Evolutionary conservation across 2,329 filamentous ascomycete genomes (phyloP).

Genomic region (Fusarium oxysporum): DNA sequence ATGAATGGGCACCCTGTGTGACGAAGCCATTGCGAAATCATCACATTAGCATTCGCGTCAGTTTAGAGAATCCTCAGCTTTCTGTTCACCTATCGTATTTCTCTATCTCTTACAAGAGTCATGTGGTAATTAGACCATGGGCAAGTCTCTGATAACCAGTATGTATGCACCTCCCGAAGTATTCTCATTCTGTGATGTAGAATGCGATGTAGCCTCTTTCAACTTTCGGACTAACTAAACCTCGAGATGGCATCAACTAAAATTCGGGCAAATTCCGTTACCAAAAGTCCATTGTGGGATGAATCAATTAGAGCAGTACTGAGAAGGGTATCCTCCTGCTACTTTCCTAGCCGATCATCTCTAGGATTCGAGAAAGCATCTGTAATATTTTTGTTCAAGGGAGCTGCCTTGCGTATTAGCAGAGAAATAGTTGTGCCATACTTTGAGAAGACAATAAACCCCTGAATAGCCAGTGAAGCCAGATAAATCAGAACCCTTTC

Average conservation of each 20-base stretch:
- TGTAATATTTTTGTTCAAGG: not conserved
- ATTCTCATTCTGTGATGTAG: conserved; percentile 31
- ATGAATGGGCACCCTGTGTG: conserved; percentile 3
- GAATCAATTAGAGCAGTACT: not conserved
- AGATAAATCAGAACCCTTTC: not conserved
- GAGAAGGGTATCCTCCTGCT: not conserved
- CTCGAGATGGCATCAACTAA: conserved; percentile 2
- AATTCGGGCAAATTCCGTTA: conserved; percentile 38
- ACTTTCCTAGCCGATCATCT: not conserved
- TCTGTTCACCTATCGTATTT: not conserved
- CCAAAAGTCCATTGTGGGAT: not conserved
- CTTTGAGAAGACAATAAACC: not conserved
- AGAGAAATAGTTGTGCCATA: not conserved
- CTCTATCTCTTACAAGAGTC: not conserved
- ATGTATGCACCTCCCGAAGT: conserved; percentile 17
- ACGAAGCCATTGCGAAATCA: conserved; percentile 7
- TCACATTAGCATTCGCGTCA: not conserved
- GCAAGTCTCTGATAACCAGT: not conserved
- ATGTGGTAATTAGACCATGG: not conserved
- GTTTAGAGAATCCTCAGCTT: not conserved
- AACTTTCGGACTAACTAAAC: not conserved
- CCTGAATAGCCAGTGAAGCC: not conserved
- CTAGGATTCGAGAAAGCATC: not conserved
- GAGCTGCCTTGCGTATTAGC: not conserved
- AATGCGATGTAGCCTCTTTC: conserved; percentile 1